A percentile compares a stretch with the other conserved stretches of the same genome.
phyloP scores from a whole-genome alignment of 1,284 basidiomycete species.

The Gastroboletus turbinatus region DNA sequence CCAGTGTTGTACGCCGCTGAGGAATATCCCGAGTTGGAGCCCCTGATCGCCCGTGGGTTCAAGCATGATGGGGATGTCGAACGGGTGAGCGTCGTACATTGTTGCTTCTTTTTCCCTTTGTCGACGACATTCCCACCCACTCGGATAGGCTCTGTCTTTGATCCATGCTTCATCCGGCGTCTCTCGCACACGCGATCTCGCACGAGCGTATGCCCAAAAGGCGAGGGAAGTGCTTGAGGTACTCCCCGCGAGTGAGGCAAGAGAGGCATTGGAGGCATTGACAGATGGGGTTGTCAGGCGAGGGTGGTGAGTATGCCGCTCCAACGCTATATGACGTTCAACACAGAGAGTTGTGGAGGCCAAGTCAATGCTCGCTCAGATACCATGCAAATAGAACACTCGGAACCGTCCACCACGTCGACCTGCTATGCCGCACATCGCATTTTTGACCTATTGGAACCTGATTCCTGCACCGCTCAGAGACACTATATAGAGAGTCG shows the following conservation, averaged over 20 bases:
- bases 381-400: slow-evolving; percentile 5
- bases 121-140: background rate
- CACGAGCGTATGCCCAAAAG: slow-evolving; percentile 74
- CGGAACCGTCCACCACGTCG: background rate
- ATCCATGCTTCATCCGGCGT: slow-evolving; percentile 79
- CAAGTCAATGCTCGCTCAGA: slow-evolving; percentile 3
- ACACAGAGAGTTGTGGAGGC: too few species aligned
- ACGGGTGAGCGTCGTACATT: slow-evolving; percentile 46
- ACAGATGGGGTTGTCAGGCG: slow-evolving; percentile 58
- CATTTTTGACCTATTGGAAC: background rate
- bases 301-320: slow-evolving; percentile 19
- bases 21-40: slow-evolving; percentile 79
- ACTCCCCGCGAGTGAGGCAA: slow-evolving; percentile 85
- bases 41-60: slow-evolving; percentile 87
- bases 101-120: background rate
- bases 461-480: background rate
- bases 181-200: slow-evolving; percentile 78
- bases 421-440: background rate
- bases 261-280: slow-evolving; percentile 66
- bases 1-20: slow-evolving; percentile 96
- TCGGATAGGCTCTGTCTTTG: slow-evolving; percentile 65
- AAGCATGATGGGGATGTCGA: slow-evolving; percentile 83
- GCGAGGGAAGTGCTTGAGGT: slow-evolving; percentile 69
- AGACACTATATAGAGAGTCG: slow-evolving; percentile 3
- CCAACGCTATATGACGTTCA: background rate